Evolutionary conservation across 495 filamentous ascomycete species (phyloP), one percentile per base, ranked within the genome.

Genomic region (Niebla homalea): DNA sequence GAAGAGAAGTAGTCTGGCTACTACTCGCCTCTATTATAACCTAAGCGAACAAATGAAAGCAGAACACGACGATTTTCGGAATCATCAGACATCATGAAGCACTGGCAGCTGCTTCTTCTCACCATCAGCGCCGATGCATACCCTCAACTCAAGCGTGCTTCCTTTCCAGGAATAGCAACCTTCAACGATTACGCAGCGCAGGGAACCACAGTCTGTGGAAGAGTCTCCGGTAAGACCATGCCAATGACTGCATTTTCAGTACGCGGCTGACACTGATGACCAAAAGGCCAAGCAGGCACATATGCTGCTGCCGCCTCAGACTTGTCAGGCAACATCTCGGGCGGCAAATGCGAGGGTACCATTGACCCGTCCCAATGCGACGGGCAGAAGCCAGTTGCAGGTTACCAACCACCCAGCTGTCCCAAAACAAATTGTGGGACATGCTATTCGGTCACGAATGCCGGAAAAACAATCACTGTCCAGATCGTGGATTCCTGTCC

Each of bases 241-340:
- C 19, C 37, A 2, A 14, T 46, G 15, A 16, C 39, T 42, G 20
- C 4, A 48, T 29, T 5, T 0, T 12, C 23, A 6, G 2, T n/a
- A 41, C 22, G 40, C 22, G 35, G 21, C 19, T 11, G 10, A 36
- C 18, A 26, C 36, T 53, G 7, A 47, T n/a, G 18, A 5, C 2
- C 20, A 18, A 32, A 21, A 53, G 51, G 51, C 36, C 22, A 29
- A 43, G 14, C 45, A 11, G 56, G 56, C 35, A 51, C 52, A n/a
- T 60, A 55, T 18, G 52, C 50, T 23, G 57, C 57, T 46, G 57
- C 57, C 11, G 56, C 57, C 15, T 57, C 58, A n/a, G 56, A 58
- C 36, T 25, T 58, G n/a, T 55, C 52, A 12, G 55, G 47, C 8
- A 40, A 56, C 20, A 55, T 60, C 8, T 51, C 51, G 20, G 57